Evolutionary conservation across 768 basidiomycete genomes (phyloP).

Genomic region (Termitomyces sp.): DNA sequence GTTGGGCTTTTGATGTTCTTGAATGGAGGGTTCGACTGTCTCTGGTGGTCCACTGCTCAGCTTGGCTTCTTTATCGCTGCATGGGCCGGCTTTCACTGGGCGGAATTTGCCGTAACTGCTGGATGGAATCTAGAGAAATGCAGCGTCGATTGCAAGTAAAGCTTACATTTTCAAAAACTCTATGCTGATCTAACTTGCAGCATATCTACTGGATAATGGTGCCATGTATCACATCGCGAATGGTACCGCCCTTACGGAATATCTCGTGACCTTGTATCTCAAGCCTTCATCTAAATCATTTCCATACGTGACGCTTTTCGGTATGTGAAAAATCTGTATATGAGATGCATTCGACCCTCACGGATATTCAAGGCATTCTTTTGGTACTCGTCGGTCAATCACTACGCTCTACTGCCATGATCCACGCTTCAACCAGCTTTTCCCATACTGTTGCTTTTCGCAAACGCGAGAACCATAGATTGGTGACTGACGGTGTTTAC

Average conservation of each 20-base stretch:
- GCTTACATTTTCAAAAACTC: not conserved
- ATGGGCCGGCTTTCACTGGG: constrained; percentile 90
- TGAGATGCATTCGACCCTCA: not conserved
- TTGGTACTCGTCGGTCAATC: constrained; percentile 69
- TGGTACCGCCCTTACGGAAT: constrained; percentile 73
- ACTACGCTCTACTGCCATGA: constrained; percentile 91
- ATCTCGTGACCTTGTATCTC: constrained; percentile 66
- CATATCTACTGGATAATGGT: constrained; percentile 92
- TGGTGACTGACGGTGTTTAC: constrained; percentile 91
- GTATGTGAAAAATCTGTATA: constrained; percentile 31
- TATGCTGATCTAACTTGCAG: constrained; percentile 34
- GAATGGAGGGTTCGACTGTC: constrained; percentile 36
- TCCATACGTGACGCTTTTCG: constrained; percentile 55
- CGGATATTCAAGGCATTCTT: constrained; percentile 47
- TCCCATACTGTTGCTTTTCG: constrained; percentile 81
- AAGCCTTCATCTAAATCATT: constrained; percentile 58
- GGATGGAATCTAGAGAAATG: constrained; percentile 94
- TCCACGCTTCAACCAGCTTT: constrained; percentile 91
- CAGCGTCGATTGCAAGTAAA: constrained; percentile 82
- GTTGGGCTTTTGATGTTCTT: constrained; percentile 51
- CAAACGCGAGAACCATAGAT: constrained; percentile 68
- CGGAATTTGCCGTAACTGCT: constrained; percentile 92
- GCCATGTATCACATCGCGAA: constrained; percentile 83
- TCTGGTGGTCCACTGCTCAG: constrained; percentile 69
- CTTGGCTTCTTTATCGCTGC: constrained; percentile 80